Evolutionary conservation across 208 protist species (phyloP), one percentile per base, ranked within the genome.

Genomic region (Pavlovales sp.): DNA sequence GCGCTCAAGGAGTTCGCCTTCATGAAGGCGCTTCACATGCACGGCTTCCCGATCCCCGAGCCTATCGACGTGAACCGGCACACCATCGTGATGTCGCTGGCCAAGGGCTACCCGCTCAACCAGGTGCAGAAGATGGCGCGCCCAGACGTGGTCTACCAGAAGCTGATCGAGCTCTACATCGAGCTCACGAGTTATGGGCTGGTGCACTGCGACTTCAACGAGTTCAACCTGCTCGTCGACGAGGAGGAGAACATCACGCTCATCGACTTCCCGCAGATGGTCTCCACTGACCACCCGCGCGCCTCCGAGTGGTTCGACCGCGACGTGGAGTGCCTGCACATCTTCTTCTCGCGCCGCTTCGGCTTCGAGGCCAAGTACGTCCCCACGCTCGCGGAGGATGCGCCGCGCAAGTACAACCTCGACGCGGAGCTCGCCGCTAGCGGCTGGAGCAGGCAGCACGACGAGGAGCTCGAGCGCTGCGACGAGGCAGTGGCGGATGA

Each of bases 121-220:
- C 75, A 71, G 46, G 76, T 96, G 89, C 96, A 98, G 89, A 94
- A 95, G 75, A 82, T 99, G 0, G 94, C 92, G 36, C 92, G 98
- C 88, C 93, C 97, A n/a, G 88, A 88, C 22, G 91, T 93, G 42
- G 94, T 99, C 26, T 98, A 97, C 91, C 90, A 93, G 18, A 88
- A 95, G 37, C 40, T 88, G 22, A 88, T 91, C 57, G 32, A 47
- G 81, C 66, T 75, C n/a, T 78, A 39, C 75, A 14, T 37, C 79
- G 26, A 34, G 44, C 71, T 87, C 5, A 97, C 96, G 0, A 91
- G 96, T 88, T 92, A 95, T 46, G 98, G 98, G 20, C 94, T 99
- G 32, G 96, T 99, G 75, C 98, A 99, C 92, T 95, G 98, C 46
- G 98, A 99, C 93, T 99, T 99, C 92, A 99, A 99, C 92, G 98